A percentile compares a stretch with the other conserved stretches of the same genome.
Conservation (phyloP, 202 grass and related monocot genomes). For the Bolboschoenoplectus hybrid region DNA sequence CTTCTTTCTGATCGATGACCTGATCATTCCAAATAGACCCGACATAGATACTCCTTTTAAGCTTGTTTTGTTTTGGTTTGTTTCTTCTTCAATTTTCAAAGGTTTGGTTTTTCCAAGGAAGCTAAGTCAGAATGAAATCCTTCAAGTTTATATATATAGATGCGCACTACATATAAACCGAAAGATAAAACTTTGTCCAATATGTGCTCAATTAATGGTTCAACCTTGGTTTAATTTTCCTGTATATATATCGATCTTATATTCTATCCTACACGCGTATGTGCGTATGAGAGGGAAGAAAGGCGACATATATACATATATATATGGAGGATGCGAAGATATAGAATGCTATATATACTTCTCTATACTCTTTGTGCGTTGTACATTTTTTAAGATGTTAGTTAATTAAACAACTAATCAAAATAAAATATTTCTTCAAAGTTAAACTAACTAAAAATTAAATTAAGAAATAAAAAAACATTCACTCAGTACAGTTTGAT, state of each 20-base stretch:
- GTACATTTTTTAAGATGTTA: background rate
- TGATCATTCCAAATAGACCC: slow-evolving; percentile 5
- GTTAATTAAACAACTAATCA: background rate
- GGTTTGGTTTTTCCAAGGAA: background rate
- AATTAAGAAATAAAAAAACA: background rate
- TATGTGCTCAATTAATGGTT: background rate
- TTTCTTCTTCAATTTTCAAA: background rate
- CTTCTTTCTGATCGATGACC: no score
- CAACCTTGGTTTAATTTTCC: background rate
- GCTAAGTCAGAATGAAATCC: background rate
- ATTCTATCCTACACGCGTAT: background rate
- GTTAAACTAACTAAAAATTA: background rate
- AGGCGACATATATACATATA: background rate
- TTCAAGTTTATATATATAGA: no score
- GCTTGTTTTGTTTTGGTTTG: background rate
- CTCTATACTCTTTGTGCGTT: background rate
- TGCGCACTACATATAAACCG: background rate
- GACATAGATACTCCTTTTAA: slow-evolving; percentile 5
- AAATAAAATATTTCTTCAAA: background rate
- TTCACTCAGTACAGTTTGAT: slow-evolving; percentile 36
- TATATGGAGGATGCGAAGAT: background rate
- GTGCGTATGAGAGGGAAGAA: background rate
- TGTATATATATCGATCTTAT: background rate
- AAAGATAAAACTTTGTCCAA: background rate
- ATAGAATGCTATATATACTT: background rate